Evolutionary conservation across 1,284 basidiomycete genomes (phyloP), one percentile per base, ranked within the genome.

Genomic region (Exobasidium rhododendri): DNA sequence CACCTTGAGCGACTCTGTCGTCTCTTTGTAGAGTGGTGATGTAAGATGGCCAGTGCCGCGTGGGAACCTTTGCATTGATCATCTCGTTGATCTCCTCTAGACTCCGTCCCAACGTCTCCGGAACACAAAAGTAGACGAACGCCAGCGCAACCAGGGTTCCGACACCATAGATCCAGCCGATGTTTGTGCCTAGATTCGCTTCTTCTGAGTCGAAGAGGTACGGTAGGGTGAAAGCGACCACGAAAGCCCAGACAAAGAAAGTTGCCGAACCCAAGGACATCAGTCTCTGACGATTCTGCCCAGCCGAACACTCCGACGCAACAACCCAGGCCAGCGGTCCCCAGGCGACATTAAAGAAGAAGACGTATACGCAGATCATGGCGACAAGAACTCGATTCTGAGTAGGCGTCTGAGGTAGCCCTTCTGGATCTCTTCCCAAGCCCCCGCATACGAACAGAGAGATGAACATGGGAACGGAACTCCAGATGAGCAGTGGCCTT

Each of bases 171-270:
- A 81, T 81, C 71, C 70, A 83, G 50, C 82, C 80, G 31, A 74
- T 70, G 52, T 73, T 81, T 3, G 81, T 79, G 14, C 81, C 81
- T 13, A 83, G 68, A 55, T 78, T 78, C 22, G 81, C 81, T 32
- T 77, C 64, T 24, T 66, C 63, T 43, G 69, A 67, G 63, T 75
- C 65, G 61, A 74, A 75, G 44, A 71, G 64, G 55, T 73, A 73
- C 3, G 73, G 73, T 24, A 75, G 60, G 0, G 70, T 69, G 46
- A 74, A 75, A 3, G 82, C 82, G 47, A 82, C 81, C 11, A 69
- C 80, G 79, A 80, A 83, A 2, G 82, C 82, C 47, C 71, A 68
- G 29, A 83, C 67, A 82, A 82, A 83, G 81, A 83, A 83, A 43
- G 73, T 71, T 6, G 81, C 81, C 10, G 82, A 82, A 45, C 81